phyloP scores from a whole-genome alignment of 176 grass and related monocot genomes.

The Carex pumila region DNA sequence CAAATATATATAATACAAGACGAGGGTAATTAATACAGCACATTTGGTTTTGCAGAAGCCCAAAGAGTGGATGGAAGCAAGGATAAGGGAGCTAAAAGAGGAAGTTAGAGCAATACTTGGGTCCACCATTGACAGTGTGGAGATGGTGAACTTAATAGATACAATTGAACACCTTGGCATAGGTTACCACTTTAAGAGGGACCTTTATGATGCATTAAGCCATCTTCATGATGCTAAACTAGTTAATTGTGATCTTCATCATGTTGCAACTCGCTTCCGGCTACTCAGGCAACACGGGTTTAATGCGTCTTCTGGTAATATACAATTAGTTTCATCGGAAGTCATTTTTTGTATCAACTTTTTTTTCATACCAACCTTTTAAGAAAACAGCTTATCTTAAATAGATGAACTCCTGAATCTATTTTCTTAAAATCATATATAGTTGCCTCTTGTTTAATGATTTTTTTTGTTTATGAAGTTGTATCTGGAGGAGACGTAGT shows the following conservation, averaged over 20 bases:
- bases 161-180: conserved; percentile 9
- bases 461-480: too few relatives aligned
- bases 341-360: not conserved
- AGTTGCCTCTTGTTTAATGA: too few relatives aligned
- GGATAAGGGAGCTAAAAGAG: not conserved
- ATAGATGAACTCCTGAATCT: too few relatives aligned
- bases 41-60: not conserved
- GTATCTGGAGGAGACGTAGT: too few relatives aligned
- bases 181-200: conserved; percentile 8
- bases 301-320: conserved; percentile 15
- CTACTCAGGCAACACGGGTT: conserved; percentile 21
- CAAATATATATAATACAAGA: too few relatives aligned
- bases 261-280: conserved; percentile 15
- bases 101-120: not conserved
- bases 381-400: not conserved
- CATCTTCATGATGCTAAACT: not conserved
- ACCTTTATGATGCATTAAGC: not conserved
- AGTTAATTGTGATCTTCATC: not conserved
- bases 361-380: too few relatives aligned
- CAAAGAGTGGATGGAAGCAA: not conserved
- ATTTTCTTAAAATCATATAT: too few relatives aligned
- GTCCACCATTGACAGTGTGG: not conserved
- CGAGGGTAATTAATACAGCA: too few relatives aligned
- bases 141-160: not conserved
- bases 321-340: not conserved